phyloP scores from a whole-genome alignment of 768 basidiomycete species.

The Serendipita sp. region DNA sequence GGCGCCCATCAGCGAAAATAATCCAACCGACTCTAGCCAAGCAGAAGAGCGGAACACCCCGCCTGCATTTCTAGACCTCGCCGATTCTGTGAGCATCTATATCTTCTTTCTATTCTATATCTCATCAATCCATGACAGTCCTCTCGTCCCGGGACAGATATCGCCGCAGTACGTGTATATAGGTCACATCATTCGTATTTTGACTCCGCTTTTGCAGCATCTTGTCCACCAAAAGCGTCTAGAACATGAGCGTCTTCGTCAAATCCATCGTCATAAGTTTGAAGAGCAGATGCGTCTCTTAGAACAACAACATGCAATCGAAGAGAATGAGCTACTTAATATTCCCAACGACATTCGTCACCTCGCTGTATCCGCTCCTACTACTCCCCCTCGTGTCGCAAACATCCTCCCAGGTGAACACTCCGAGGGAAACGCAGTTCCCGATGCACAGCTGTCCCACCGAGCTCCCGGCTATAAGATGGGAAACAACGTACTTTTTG shows the following conservation, averaged over 20 bases:
- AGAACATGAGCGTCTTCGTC: conserved; percentile 83
- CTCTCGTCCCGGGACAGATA: conserved; percentile 45
- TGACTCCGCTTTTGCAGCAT: conserved; percentile 23
- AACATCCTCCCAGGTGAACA: conserved; percentile 40
- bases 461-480: conserved; percentile 29
- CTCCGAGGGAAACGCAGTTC: conserved; percentile 19
- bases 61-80: conserved; percentile 84
- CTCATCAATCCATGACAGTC: conserved; percentile 11
- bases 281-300: conserved; percentile 93
- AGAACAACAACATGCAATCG: conserved; percentile 76
- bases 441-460: conserved; percentile 27
- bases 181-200: conserved; percentile 2
- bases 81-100: conserved; percentile 59
- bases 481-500: conserved; percentile 25
- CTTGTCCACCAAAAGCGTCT: conserved; percentile 76
- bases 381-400: conserved; percentile 70
- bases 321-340: conserved; percentile 47
- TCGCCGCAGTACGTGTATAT: conserved; percentile 52
- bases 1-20: conserved; percentile 8
- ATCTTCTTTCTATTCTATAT: conserved; percentile 8
- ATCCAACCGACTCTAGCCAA: conserved; percentile 6
- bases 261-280: conserved; percentile 73
- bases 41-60: conserved; percentile 32
- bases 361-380: conserved; percentile 76
- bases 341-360: conserved; percentile 64